These are phyloP conservation scores for Sporothrix protearum DNA, from an alignment of 2,329 filamentous ascomycete species.

Conservation along the genomic window DNA sequence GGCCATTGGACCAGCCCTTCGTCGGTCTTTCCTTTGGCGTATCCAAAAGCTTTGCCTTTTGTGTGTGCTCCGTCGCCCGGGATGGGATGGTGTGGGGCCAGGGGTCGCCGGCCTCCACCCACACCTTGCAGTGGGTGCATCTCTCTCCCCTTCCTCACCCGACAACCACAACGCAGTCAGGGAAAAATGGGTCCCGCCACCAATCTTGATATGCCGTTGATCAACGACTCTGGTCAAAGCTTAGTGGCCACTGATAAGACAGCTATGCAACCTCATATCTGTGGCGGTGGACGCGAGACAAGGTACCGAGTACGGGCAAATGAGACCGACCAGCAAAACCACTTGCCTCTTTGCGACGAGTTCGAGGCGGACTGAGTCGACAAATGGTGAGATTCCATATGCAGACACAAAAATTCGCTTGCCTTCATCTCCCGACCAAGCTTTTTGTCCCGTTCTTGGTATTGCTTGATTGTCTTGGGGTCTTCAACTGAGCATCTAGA, in stretches of 20 bases:
- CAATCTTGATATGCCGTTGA: neutral
- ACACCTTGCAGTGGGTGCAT: neutral
- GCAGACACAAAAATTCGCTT: neutral
- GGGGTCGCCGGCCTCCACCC: conserved; percentile 12
- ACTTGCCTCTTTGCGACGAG: neutral
- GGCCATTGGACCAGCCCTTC: neutral
- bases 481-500: too few relatives aligned
- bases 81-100: conserved; percentile 10
- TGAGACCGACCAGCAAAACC: neutral
- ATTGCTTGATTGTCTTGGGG: neutral
- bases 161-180: neutral
- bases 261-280: neutral
- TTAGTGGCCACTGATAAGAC: conserved; percentile 1
- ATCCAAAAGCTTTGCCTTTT: neutral
- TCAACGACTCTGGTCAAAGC: neutral
- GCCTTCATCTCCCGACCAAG: neutral
- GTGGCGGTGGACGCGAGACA: neutral
- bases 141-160: neutral
- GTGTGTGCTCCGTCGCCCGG: neutral
- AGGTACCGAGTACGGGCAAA: neutral
- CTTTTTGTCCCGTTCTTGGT: neutral
- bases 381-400: neutral
- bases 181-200: neutral
- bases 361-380: neutral
- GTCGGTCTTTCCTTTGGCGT: neutral